phyloP scores from a whole-genome alignment of 257 asterid species.

The Solanum medicagineum region DNA sequence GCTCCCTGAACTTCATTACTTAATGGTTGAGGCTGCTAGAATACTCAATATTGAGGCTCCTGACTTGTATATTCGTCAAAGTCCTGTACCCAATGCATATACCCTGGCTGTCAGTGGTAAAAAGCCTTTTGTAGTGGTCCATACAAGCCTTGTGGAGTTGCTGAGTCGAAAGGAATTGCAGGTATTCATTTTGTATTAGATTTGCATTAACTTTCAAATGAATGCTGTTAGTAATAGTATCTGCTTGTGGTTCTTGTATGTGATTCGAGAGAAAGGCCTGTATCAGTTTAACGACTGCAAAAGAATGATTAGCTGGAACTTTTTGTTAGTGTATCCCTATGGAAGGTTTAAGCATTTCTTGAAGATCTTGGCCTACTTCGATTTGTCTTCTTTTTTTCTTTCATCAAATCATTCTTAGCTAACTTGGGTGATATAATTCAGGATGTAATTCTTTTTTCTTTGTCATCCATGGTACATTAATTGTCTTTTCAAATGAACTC shows the following conservation, averaged over 20 bases:
- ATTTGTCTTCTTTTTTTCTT: background rate
- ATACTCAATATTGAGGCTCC: conserved; percentile 66
- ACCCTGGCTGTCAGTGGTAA: conserved; percentile 89
- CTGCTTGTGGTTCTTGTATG: background rate
- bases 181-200: conserved; percentile 20
- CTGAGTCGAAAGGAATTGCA: conserved; percentile 77
- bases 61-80: conserved; percentile 79
- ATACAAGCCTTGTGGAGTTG: conserved; percentile 91
- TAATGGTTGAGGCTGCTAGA: conserved; percentile 74
- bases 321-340: background rate
- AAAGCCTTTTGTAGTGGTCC: conserved; percentile 89
- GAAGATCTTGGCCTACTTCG: background rate
- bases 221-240: background rate
- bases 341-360: background rate
- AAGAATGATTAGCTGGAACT: background rate
- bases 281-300: background rate
- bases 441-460: background rate
- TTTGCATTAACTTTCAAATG: background rate
- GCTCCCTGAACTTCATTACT: conserved; percentile 75
- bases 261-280: background rate
- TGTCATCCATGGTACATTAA: background rate
- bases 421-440: background rate
- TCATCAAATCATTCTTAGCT: background rate
- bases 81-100: conserved; percentile 90
- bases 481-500: background rate